Evolutionary conservation across 2,329 filamentous ascomycete genomes (phyloP).

Genomic region (Aureobasidium sp.): DNA sequence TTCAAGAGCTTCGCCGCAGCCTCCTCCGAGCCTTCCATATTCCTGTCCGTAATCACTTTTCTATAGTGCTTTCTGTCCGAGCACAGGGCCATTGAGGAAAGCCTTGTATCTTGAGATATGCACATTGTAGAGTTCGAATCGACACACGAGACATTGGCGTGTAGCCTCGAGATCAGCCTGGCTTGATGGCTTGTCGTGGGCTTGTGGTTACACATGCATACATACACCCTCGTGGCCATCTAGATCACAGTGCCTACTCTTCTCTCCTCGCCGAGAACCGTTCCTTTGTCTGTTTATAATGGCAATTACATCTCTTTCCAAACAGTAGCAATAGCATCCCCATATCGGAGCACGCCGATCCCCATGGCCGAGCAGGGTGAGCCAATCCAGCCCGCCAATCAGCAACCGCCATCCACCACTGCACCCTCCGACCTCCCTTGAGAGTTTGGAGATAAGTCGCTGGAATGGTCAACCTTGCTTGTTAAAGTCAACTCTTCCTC

Average conservation of each 20-base stretch:
- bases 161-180: neutral
- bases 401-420: neutral
- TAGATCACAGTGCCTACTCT: neutral
- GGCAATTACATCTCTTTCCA: neutral
- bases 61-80: neutral
- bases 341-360: conserved; percentile 13
- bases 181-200: neutral
- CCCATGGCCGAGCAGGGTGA: too few species aligned
- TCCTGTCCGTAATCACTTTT: neutral
- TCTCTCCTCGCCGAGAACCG: neutral
- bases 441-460: conserved; percentile 10
- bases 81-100: neutral
- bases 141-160: neutral
- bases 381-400: neutral
- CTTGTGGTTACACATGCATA: neutral
- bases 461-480: neutral
- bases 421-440: neutral
- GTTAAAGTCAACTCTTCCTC: neutral
- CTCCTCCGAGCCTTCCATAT: neutral
- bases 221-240: too few species aligned
- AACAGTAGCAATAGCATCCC: neutral
- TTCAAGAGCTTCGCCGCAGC: neutral
- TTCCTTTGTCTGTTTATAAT: neutral
- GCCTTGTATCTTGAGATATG: neutral
- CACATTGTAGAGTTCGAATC: neutral